Base-by-base conservation (phyloP, 1,284 basidiomycete species). In the Vanrija humicola region DNA sequence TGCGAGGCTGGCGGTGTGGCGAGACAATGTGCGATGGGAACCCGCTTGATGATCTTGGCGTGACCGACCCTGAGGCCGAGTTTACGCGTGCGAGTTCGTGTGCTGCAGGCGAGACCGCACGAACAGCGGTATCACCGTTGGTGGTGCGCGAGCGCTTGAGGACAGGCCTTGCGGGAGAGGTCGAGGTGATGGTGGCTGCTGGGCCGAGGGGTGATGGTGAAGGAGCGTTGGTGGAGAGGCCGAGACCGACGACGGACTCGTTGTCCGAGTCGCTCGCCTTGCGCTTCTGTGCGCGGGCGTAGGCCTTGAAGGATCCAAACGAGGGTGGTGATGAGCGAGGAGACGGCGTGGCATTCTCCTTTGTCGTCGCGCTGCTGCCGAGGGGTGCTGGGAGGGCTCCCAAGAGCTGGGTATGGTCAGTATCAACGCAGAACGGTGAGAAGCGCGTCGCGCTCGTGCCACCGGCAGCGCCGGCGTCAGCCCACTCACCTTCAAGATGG, bases 301-400 rank as follows among this genome's bases (percentile, higher is more conserved):
- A 60, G 23, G 52, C 50, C 43, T 51, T 59, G 59, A 61, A 59
- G 15, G 55, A 55, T 6, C 55, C 29, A 40, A 44, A 62, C 3
- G 55, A 42, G 14, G 46, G 38, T 34, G 34, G 34, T 10, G 61
- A 38, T 4, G 64, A 55, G 9, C 64, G 52, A 3, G 64, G 55
- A 16, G 54, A 43, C 1, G 69, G 58, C 0, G 63, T 58, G 0
- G 34, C 34, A 12, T 34, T 8, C 34, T 34, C 34, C 34, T 34
- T 34, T 1, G 34, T 14, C 12, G 34, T 34, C 12, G 34, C 9
- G 34, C 34, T 34, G 34, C 34, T 34, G 34, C 34, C 34, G 34
- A 74, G 57, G 8, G 72, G 72, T 1, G 68, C 69, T 9, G 72
- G 72, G 16, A 74, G 62, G 19, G 50, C 46, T 6, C 60, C 58